These are phyloP conservation scores for Gyrodon lividus DNA, from an alignment of 768 basidiomycete genomes.

Conservation along the genomic window DNA sequence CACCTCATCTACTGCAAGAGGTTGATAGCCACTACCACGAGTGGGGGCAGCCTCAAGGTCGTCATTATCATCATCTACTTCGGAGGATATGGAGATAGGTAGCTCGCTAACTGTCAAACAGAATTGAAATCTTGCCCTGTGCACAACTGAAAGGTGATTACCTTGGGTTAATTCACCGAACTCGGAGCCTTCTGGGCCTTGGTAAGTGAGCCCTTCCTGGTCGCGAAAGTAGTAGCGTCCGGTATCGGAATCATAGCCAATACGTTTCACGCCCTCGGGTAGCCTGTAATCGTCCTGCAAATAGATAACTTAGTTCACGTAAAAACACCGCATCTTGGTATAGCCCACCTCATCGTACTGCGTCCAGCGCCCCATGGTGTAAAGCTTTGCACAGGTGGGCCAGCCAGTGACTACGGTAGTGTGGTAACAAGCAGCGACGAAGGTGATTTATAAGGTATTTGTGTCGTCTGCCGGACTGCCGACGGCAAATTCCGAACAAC, in stretches of 20 bases:
- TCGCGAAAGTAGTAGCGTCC: conserved; percentile 66
- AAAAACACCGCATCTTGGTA: background rate
- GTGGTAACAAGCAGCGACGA: no score
- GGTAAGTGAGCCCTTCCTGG: conserved; percentile 50
- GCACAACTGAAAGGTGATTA: conserved; percentile 17
- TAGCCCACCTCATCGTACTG: conserved; percentile 33
- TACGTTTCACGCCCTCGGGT: conserved; percentile 55
- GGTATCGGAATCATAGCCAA: conserved; percentile 76
- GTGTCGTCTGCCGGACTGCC: no score
- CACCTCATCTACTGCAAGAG: conserved; percentile 52
- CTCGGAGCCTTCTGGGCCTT: conserved; percentile 58
- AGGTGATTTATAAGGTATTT: no score
- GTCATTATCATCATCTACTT: conserved; percentile 36
- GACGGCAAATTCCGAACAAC: conserved; percentile 27
- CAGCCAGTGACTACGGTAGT: conserved; percentile 21
- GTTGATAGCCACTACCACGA: conserved; percentile 56
- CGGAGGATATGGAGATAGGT: conserved; percentile 24
- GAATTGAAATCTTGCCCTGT: background rate
- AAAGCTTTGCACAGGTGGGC: conserved; percentile 10
- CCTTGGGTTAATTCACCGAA: conserved; percentile 52
- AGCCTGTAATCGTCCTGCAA: conserved; percentile 51
- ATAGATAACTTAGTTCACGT: background rate
- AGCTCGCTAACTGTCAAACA: conserved; percentile 29
- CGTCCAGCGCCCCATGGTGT: conserved; percentile 38
- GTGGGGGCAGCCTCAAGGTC: conserved; percentile 58